A percentile compares a stretch with the other conserved stretches of the same genome.
Evolutionary conservation across 2,329 filamentous ascomycete species (phyloP).

Genomic region (Tolypocladium ophioglossoides): DNA sequence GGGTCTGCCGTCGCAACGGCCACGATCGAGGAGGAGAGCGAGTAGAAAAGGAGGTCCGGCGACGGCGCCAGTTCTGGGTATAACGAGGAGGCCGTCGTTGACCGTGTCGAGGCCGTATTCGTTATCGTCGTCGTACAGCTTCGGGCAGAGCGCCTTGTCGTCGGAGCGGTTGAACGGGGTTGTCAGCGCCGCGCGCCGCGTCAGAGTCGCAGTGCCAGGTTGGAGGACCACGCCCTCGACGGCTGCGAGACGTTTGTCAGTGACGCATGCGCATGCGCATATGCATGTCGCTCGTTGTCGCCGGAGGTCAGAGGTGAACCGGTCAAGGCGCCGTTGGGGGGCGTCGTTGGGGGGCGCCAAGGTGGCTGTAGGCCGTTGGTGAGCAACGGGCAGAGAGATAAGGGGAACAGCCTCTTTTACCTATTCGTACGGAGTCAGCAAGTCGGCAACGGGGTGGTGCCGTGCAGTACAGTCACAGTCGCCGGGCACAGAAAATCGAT

Average conservation of each 20-base stretch:
- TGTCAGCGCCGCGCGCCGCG: background rate
- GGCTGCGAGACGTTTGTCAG: background rate
- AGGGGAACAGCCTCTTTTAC: too few species aligned
- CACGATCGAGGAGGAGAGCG: background rate
- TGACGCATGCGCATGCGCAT: background rate
- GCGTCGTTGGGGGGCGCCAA: too few species aligned
- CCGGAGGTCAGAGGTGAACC: too few species aligned
- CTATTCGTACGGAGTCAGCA: too few species aligned
- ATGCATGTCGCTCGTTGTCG: background rate
- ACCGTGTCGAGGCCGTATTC: background rate
- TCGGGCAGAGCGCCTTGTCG: background rate
- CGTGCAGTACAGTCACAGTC: too few species aligned
- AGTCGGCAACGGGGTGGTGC: too few species aligned
- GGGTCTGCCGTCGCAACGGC: background rate
- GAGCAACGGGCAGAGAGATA: too few species aligned
- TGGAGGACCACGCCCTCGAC: too few species aligned
- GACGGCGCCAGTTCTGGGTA: background rate
- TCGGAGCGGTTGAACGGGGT: background rate
- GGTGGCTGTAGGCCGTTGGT: background rate
- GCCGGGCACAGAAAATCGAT: background rate
- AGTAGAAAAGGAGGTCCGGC: background rate
- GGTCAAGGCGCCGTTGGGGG: background rate
- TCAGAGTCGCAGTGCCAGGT: background rate
- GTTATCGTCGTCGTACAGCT: background rate
- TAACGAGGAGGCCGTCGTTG: background rate